These are phyloP conservation scores for Toxicodendron radicans DNA, from an alignment of 345 rosid genomes.

Conservation along the genomic window DNA sequence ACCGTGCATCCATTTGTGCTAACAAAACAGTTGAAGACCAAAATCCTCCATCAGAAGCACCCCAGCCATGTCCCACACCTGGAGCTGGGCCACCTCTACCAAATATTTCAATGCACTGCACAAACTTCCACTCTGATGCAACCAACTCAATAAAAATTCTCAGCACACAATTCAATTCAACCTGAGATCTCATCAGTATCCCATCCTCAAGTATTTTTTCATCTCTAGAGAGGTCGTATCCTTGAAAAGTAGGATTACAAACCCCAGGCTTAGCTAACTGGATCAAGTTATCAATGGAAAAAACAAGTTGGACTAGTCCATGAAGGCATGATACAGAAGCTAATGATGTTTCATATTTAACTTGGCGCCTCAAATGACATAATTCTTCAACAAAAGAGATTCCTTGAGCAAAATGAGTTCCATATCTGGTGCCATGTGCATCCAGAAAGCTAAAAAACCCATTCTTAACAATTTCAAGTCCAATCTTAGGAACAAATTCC, in stretches of 20 bases:
- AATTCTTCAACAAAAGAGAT: slow-evolving; percentile 54
- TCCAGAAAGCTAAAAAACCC: slow-evolving; percentile 49
- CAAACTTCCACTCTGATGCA: slow-evolving; percentile 52
- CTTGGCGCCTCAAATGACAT: slow-evolving; percentile 53
- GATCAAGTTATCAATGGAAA: slow-evolving; percentile 57
- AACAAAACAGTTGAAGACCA: slow-evolving; percentile 68
- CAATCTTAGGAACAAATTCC: slow-evolving; percentile 84
- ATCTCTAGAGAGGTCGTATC: slow-evolving; percentile 45
- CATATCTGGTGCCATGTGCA: slow-evolving; percentile 25
- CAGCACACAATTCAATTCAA: slow-evolving; percentile 48
- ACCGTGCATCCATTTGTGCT: slow-evolving; percentile 66
- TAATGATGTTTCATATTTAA: slow-evolving; percentile 51
- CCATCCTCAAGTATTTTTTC: slow-evolving; percentile 64
- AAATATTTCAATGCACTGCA: slow-evolving; percentile 74
- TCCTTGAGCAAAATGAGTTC: slow-evolving; percentile 32
- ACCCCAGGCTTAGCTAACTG: slow-evolving; percentile 48
- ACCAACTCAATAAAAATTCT: slow-evolving; percentile 45
- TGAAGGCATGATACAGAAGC: slow-evolving; percentile 74
- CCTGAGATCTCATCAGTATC: slow-evolving; percentile 49
- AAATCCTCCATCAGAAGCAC: slow-evolving; percentile 86
- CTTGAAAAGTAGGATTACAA: slow-evolving; percentile 28
- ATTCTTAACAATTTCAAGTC: slow-evolving; percentile 62
- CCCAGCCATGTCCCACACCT: slow-evolving; percentile 92
- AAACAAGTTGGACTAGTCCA: slow-evolving; percentile 48
- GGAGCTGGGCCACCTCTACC: slow-evolving; percentile 96